These are phyloP conservation scores for Metschnikowia sp. DNA, from an alignment of 805 yeast genomes.

Conservation along the genomic window DNA sequence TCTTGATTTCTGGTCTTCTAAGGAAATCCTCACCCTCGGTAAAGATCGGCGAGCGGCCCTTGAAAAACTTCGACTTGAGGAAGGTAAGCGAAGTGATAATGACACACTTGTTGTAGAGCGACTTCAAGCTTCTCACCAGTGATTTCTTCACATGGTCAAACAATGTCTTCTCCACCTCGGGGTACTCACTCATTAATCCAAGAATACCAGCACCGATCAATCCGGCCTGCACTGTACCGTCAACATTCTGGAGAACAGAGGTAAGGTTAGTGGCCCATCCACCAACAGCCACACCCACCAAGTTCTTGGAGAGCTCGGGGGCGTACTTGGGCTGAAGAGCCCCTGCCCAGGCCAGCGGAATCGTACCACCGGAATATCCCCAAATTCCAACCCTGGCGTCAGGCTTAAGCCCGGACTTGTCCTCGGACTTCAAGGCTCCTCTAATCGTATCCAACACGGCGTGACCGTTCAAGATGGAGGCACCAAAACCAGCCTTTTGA, in stretches of 20 bases:
- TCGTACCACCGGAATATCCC: slow-evolving; percentile 40
- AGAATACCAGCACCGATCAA: slow-evolving; percentile 26
- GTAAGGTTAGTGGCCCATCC: slow-evolving; percentile 24
- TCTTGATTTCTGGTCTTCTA: slow-evolving; percentile 1
- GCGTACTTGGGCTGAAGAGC: slow-evolving; percentile 35
- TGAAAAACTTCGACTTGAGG: neutral
- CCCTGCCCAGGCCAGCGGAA: slow-evolving; percentile 40
- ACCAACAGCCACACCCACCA: slow-evolving; percentile 29
- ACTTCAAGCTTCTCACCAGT: neutral
- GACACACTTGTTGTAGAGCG: slow-evolving; percentile 6
- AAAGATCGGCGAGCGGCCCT: too few species aligned
- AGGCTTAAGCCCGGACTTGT: slow-evolving; percentile 18
- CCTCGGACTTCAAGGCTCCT: neutral
- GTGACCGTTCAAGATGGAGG: slow-evolving; percentile 22
- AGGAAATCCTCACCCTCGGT: slow-evolving; percentile 1
- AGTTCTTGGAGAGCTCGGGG: slow-evolving; percentile 23
- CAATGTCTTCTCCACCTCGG: slow-evolving; percentile 16
- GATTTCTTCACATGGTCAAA: neutral
- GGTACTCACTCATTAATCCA: slow-evolving; percentile 33
- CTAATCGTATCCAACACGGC: slow-evolving; percentile 27
- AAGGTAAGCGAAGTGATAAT: slow-evolving; percentile 4
- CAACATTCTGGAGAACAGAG: slow-evolving; percentile 22
- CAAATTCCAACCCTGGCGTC: slow-evolving; percentile 24
- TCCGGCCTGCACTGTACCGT: slow-evolving; percentile 29
- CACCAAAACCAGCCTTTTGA: slow-evolving; percentile 19